Base-by-base conservation (phyloP, 2,329 filamentous ascomycete genomes). In the Ophiobolus disseminans region DNA sequence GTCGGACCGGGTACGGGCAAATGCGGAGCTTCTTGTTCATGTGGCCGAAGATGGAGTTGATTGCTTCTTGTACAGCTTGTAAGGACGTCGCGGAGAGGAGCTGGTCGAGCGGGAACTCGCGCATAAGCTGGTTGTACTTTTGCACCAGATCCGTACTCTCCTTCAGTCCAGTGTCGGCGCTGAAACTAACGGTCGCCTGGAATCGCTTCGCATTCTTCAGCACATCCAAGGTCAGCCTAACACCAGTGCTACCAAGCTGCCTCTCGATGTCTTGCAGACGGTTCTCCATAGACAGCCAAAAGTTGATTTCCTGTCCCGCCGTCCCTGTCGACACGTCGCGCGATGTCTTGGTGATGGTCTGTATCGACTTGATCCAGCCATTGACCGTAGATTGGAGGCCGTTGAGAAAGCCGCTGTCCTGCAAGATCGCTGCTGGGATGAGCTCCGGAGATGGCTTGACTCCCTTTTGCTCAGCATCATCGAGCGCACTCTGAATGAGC, bases 91-190 rank as follows among this genome's bases (percentile, higher is more conserved):
- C 92, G 13, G 94, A 96, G 14, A 97, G 82, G 21, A 99, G 78
- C 72, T 99, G 94, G 68, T 97, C 93, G 25, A 99, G 80, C 0
- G 94, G 94, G 57, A 99, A 97, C 72, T 99, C 95, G 55, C 94
- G 88, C 90, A 99, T 97, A 19, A 99, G 83, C 76, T 96, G 90
- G 71, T 99, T 99, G 80, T 97, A 99, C 75, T 97, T 97, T 73
- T 96, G 91, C 37, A 99, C 95, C 70, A 90, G 89, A 55, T 99
- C 94, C 73, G 92, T 94, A 19, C 91, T 91, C 75, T 99, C 94
- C 73, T 96, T 96, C 70, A 99, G 75, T 2, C 94, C 93, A 26
- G 94, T 99, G 74, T 99, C 95, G 2, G 94, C 90, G 26, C 88
- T 89, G 72, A 99, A 97, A 77, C 93, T 97, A 65, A 97, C 90